Evolutionary conservation across 2,329 filamentous ascomycete genomes (phyloP).

Genomic region (Colletotrichum tamarilloi): DNA sequence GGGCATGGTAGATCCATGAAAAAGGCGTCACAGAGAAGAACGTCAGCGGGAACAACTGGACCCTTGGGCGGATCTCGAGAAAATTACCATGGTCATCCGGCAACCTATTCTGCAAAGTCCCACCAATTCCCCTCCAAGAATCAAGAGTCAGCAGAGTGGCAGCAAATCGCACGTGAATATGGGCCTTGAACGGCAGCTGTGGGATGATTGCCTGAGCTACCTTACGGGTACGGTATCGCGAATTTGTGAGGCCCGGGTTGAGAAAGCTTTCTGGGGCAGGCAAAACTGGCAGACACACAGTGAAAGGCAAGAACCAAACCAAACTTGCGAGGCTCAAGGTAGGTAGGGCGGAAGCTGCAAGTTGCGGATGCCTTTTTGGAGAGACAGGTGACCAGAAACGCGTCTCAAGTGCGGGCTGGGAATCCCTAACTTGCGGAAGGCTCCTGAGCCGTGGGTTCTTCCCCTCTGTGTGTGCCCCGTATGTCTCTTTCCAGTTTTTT

Average conservation of each 20-base stretch:
- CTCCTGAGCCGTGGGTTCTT: background rate
- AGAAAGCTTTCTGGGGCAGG: too few species aligned
- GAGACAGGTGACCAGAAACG: background rate
- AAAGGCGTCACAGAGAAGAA: background rate
- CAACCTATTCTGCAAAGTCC: background rate
- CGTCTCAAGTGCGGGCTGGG: slow-evolving; percentile 11
- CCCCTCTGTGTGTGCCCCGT: background rate
- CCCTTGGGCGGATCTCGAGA: slow-evolving; percentile 23
- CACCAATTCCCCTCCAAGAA: slow-evolving; percentile 10
- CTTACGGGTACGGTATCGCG: too few species aligned
- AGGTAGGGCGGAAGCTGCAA: too few species aligned
- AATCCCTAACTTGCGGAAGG: background rate
- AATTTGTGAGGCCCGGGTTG: background rate
- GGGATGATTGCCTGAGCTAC: background rate
- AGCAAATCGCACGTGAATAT: slow-evolving; percentile 25
- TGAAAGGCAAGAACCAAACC: too few species aligned
- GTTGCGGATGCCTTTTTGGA: background rate
- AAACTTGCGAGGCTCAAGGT: too few species aligned
- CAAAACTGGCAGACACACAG: too few species aligned
- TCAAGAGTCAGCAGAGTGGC: background rate
- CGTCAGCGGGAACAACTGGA: slow-evolving; percentile 17
- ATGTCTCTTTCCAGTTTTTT: too few species aligned
- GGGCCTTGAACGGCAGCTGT: background rate
- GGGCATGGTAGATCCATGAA: slow-evolving; percentile 14
- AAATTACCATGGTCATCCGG: slow-evolving; percentile 32